A percentile compares a stretch with the other conserved stretches of the same genome.
Evolutionary conservation across 108 stramenopile genomes (phyloP).

Genomic region (Cylindrotheca closterium): DNA sequence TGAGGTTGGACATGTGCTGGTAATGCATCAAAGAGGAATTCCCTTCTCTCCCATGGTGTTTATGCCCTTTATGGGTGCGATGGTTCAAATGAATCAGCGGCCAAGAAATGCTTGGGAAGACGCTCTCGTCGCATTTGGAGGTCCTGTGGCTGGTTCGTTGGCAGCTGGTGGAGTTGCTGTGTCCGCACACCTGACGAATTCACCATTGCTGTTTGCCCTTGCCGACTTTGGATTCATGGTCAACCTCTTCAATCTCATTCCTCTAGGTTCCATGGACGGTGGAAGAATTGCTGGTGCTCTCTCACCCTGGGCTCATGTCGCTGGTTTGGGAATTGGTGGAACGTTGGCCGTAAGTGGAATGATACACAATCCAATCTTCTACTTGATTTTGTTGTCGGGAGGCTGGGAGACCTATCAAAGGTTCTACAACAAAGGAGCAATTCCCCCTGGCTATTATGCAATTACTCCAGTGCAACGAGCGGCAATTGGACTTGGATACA

Average conservation of each 20-base stretch:
- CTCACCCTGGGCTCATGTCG: slow-evolving; percentile 71
- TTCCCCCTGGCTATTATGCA: slow-evolving; percentile 74
- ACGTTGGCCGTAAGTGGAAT: slow-evolving; percentile 65
- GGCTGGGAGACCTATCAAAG: slow-evolving; percentile 82
- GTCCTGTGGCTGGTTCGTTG: slow-evolving; percentile 78
- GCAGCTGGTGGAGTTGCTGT: slow-evolving; percentile 78
- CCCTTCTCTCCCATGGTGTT: slow-evolving; percentile 92
- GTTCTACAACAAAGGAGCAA: slow-evolving; percentile 63
- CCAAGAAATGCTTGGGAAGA: slow-evolving; percentile 88
- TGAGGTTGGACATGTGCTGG: slow-evolving; percentile 85
- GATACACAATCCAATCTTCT: slow-evolving; percentile 89
- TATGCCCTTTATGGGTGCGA: slow-evolving; percentile 93
- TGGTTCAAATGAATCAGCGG: slow-evolving; percentile 76
- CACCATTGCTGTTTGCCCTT: slow-evolving; percentile 83
- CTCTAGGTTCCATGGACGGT: slow-evolving; percentile 90
- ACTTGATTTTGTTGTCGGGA: slow-evolving; percentile 79
- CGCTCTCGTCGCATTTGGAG: slow-evolving; percentile 90
- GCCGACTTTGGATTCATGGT: slow-evolving; percentile 97
- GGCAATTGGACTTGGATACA: slow-evolving; percentile 73
- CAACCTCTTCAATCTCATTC: slow-evolving; percentile 92
- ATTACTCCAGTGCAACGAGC: slow-evolving; percentile 59
- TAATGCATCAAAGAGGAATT: slow-evolving; percentile 74
- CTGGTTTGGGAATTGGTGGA: slow-evolving; percentile 79
- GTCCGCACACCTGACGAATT: slow-evolving; percentile 69
- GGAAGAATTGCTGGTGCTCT: slow-evolving; percentile 89